Evolutionary conservation across 2,329 filamentous ascomycete genomes (phyloP).

Genomic region (Drechslerella stenobrocha): DNA sequence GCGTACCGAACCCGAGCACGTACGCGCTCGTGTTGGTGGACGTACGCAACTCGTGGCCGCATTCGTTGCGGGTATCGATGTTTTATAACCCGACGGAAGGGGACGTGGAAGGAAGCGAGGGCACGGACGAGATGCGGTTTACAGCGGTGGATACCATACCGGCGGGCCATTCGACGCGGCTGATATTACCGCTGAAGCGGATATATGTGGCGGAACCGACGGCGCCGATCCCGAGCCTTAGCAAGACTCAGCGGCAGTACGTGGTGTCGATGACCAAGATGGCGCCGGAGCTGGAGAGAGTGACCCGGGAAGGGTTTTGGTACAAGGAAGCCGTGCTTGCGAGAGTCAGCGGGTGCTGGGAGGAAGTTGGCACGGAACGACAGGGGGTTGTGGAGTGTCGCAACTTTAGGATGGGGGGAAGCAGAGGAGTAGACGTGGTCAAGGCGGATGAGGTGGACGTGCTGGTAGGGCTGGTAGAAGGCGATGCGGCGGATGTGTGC

Average conservation of each 20-base stretch:
- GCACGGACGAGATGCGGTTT: conserved; percentile 56
- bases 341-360: conserved; percentile 72
- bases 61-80: conserved; percentile 68
- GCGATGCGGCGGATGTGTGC: conserved; percentile 10
- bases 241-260: conserved; percentile 83
- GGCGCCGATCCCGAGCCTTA: conserved; percentile 75
- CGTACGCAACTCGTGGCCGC: conserved; percentile 84
- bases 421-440: conserved; percentile 74
- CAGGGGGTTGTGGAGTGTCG: conserved; percentile 75
- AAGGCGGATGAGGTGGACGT: conserved; percentile 78
- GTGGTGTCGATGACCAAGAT: conserved; percentile 81
- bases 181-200: conserved; percentile 74
- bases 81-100: conserved; percentile 57
- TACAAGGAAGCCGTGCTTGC: conserved; percentile 80
- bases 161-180: conserved; percentile 70
- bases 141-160: conserved; percentile 62
- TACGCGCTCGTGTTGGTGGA: conserved; percentile 81
- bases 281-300: conserved; percentile 75
- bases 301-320: conserved; percentile 84
- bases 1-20: conserved; percentile 60
- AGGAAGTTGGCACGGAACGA: conserved; percentile 62
- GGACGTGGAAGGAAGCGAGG: conserved; percentile 48
- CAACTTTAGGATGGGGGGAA: conserved; percentile 68
- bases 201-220: conserved; percentile 77
- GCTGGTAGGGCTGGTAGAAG: conserved; percentile 3